Evolutionary conservation across 257 asterid genomes (phyloP).

Genomic region (Gentiana dahurica): DNA sequence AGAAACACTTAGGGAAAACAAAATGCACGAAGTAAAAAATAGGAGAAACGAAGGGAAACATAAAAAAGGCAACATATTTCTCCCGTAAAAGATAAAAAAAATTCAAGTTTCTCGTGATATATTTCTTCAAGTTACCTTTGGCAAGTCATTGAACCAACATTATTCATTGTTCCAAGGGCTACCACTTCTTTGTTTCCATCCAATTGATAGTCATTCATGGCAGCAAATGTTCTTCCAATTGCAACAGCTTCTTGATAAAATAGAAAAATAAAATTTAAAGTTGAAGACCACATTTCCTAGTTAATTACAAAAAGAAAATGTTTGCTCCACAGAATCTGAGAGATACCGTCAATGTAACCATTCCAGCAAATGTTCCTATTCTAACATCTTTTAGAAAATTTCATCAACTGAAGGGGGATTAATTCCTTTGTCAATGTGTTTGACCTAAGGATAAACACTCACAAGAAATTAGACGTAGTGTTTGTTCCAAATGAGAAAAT

Average conservation of each 20-base stretch:
- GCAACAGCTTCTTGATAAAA: slow-evolving; percentile 88
- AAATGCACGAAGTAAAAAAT: too few relatives aligned
- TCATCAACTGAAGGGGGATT: slow-evolving; percentile 55
- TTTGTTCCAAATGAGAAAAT: slow-evolving; percentile 58
- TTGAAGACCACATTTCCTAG: too few relatives aligned
- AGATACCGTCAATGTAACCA: slow-evolving; percentile 35
- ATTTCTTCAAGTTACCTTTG: slow-evolving; percentile 38
- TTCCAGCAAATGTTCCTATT: slow-evolving; percentile 84
- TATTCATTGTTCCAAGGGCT: slow-evolving; percentile 91
- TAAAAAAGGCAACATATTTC: too few relatives aligned
- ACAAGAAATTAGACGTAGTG: slow-evolving; percentile 30
- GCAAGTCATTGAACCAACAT: slow-evolving; percentile 97
- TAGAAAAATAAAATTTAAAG: not conserved
- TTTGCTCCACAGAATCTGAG: not conserved
- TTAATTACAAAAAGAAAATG: not conserved
- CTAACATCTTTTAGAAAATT: slow-evolving; percentile 52
- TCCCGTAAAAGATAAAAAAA: too few relatives aligned
- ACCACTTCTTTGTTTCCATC: slow-evolving; percentile 97
- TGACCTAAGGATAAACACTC: slow-evolving; percentile 37
- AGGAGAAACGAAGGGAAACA: too few relatives aligned
- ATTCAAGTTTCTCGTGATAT: too few relatives aligned
- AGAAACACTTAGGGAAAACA: too few relatives aligned
- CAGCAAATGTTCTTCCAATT: slow-evolving; percentile 89
- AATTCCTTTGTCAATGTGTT: slow-evolving; percentile 73
- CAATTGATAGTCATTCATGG: slow-evolving; percentile 85